Evolutionary conservation across 2,329 filamentous ascomycete genomes (phyloP).

Genomic region (Aspergillus brunneoviolaceus): DNA sequence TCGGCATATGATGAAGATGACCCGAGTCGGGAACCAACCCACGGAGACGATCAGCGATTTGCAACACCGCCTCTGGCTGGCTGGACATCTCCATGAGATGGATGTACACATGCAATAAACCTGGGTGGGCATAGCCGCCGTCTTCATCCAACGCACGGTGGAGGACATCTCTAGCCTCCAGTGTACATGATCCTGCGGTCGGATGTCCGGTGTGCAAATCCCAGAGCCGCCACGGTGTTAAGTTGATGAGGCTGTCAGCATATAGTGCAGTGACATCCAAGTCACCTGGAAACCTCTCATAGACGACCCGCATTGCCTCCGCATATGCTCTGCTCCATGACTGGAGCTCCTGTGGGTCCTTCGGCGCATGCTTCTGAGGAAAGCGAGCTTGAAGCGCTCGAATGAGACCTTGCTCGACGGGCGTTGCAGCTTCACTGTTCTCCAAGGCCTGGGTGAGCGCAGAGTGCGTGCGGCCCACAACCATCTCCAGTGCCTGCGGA

Average conservation of each 20-base stretch:
- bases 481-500: constrained; percentile 53
- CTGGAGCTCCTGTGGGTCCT: constrained; percentile 44
- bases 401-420: constrained; percentile 63
- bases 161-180: constrained; percentile 59
- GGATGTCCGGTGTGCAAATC: constrained; percentile 60
- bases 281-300: constrained; percentile 54
- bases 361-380: constrained; percentile 51
- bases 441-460: constrained; percentile 48
- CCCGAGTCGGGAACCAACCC: constrained; percentile 67
- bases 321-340: constrained; percentile 62
- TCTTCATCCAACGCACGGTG: constrained; percentile 57
- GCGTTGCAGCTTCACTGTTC: constrained; percentile 38
- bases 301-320: constrained; percentile 59
- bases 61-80: constrained; percentile 62
- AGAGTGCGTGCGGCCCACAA: constrained; percentile 50
- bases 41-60: constrained; percentile 61
- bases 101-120: constrained; percentile 72
- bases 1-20: constrained; percentile 74
- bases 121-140: constrained; percentile 59
- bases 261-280: constrained; percentile 65
- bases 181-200: constrained; percentile 53
- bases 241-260: constrained; percentile 65
- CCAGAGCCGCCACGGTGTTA: constrained; percentile 66
- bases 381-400: constrained; percentile 63
- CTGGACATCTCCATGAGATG: constrained; percentile 77